These are phyloP conservation scores for Talaromyces sp. DNA, from an alignment of 2,329 filamentous ascomycete genomes.

Conservation along the genomic window DNA sequence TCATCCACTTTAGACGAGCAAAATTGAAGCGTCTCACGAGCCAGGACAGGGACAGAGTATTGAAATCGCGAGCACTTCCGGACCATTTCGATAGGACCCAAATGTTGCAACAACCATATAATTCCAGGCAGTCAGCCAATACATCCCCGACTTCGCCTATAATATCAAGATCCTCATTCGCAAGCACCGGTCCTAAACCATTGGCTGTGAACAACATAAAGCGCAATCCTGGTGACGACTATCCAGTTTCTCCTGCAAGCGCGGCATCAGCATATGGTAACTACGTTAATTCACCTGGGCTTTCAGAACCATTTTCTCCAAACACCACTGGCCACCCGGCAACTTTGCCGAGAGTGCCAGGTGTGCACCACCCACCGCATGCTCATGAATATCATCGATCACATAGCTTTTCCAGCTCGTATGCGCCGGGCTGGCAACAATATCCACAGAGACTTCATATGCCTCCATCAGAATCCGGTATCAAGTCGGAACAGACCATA, in stretches of 20 bases:
- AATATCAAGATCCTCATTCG: slow-evolving; percentile 34
- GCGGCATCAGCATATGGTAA: slow-evolving; percentile 32
- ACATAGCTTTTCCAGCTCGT: slow-evolving; percentile 33
- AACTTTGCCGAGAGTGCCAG: slow-evolving; percentile 13
- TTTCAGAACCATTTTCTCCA: slow-evolving; percentile 25
- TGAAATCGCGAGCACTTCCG: slow-evolving; percentile 55
- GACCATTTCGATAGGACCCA: slow-evolving; percentile 58
- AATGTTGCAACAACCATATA: slow-evolving; percentile 53
- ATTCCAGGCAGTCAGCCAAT: slow-evolving; percentile 39
- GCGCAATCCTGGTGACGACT: slow-evolving; percentile 34
- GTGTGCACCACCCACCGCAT: slow-evolving; percentile 12
- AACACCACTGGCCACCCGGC: slow-evolving; percentile 22
- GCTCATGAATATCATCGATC: slow-evolving; percentile 28
- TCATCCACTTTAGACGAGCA: slow-evolving; percentile 44
- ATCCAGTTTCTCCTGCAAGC: slow-evolving; percentile 34
- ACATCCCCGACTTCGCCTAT: slow-evolving; percentile 46
- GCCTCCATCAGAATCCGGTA: slow-evolving; percentile 25
- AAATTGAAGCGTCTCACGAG: slow-evolving; percentile 58
- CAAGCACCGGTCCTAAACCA: slow-evolving; percentile 32
- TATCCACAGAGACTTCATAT: slow-evolving; percentile 25
- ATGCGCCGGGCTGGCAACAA: slow-evolving; percentile 21
- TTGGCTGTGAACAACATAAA: slow-evolving; percentile 32
- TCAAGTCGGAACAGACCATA: slow-evolving; percentile 20
- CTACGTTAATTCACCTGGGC: slow-evolving; percentile 29
- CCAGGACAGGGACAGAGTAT: slow-evolving; percentile 58